These are phyloP conservation scores for Phoenix roebelenii DNA, from an alignment of 176 grass and related monocot species.

Conservation along the genomic window DNA sequence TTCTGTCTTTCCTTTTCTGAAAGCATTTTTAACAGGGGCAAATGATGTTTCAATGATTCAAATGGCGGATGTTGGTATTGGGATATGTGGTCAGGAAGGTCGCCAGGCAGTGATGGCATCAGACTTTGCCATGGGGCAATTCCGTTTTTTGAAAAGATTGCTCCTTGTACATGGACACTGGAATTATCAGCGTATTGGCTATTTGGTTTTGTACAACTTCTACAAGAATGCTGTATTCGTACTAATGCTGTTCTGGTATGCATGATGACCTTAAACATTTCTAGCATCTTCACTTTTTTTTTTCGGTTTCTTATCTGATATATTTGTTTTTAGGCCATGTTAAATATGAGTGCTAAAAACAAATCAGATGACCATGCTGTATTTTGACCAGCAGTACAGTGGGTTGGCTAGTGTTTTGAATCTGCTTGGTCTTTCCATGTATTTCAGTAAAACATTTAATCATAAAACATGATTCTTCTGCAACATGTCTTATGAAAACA, in stretches of 20 bases:
- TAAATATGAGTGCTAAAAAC: too few relatives aligned
- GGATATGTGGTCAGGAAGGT: slow-evolving; percentile 99
- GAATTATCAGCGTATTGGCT: slow-evolving; percentile 98
- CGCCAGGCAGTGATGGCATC: slow-evolving; percentile 99
- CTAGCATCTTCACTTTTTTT: neutral
- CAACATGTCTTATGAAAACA: too few relatives aligned
- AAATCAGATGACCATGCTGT: too few relatives aligned
- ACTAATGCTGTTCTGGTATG: slow-evolving; percentile 97
- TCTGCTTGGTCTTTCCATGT: too few relatives aligned
- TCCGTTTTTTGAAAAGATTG: slow-evolving; percentile 92
- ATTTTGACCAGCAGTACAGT: too few relatives aligned
- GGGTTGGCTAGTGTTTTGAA: too few relatives aligned
- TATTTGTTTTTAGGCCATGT: too few relatives aligned
- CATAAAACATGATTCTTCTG: too few relatives aligned
- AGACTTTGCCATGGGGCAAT: slow-evolving; percentile 99
- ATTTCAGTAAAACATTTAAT: too few relatives aligned
- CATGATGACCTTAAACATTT: neutral
- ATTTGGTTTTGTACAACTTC: slow-evolving; percentile 98
- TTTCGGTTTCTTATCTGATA: neutral
- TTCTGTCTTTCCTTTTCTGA: too few relatives aligned
- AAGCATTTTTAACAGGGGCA: slow-evolving; percentile 44
- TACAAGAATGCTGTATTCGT: slow-evolving; percentile 98
- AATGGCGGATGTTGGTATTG: slow-evolving; percentile 98
- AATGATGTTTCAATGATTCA: slow-evolving; percentile 99
- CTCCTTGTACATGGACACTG: slow-evolving; percentile 99